These are phyloP conservation scores for Cystoisospora suis DNA, from an alignment of 169 alveolate species.

Conservation along the genomic window DNA sequence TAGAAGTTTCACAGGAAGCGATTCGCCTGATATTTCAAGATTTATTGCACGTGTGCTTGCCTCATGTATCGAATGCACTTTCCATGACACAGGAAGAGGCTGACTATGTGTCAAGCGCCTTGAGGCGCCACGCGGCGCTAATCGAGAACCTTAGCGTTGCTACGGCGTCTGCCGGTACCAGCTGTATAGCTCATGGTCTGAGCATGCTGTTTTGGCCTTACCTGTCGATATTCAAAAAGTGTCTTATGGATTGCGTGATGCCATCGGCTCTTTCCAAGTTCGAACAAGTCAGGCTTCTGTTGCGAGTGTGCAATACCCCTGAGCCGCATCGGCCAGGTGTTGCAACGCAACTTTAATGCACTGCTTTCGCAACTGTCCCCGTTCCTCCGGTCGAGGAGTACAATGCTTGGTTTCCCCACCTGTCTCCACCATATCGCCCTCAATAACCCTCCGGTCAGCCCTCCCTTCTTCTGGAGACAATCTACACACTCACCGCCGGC, in stretches of 20 bases:
- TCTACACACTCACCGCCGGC: too few relatives aligned
- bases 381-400: too few relatives aligned
- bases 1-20: not conserved
- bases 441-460: too few relatives aligned
- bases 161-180: not conserved
- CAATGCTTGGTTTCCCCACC: too few relatives aligned
- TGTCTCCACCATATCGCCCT: too few relatives aligned
- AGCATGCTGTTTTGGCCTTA: slow-evolving; percentile 8
- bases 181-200: not conserved
- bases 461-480: too few relatives aligned
- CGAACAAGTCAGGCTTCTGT: slow-evolving; percentile 10
- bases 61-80: not conserved
- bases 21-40: not conserved
- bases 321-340: slow-evolving; percentile 8
- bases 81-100: not conserved
- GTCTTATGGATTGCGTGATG: slow-evolving; percentile 13
- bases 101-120: not conserved
- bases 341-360: too few relatives aligned
- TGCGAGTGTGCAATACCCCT: slow-evolving; percentile 14
- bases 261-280: slow-evolving; percentile 18
- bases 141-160: not conserved
- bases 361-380: too few relatives aligned
- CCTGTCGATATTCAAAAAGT: not conserved
- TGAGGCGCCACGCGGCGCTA: not conserved
- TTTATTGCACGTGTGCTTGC: slow-evolving; percentile 9